Conservation (phyloP, 371 early-diverging fungal species). For the Thermomucor indicae-seudaticae region DNA sequence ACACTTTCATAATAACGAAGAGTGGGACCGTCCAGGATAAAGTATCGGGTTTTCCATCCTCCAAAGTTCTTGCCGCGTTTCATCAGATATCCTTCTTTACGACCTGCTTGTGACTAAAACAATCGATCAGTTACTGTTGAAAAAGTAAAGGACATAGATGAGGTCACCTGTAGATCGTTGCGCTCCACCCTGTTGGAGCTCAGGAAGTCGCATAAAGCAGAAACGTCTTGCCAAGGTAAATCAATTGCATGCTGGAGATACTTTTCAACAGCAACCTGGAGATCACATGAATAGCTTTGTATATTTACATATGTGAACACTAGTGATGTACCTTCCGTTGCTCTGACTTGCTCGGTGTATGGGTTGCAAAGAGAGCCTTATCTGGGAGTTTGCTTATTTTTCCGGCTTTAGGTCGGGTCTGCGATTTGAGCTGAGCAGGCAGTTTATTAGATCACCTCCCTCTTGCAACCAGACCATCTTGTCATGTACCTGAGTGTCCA, state of each 20-base stretch:
- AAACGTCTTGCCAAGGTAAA: constrained; percentile 46
- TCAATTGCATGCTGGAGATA: constrained; percentile 62
- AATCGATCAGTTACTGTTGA: neutral
- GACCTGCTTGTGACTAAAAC: constrained; percentile 11
- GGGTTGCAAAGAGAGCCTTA: constrained; percentile 69
- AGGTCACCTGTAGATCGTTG: neutral
- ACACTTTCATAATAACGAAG: constrained; percentile 69
- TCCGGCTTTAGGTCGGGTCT: constrained; percentile 24
- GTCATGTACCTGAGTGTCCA: constrained; percentile 62
- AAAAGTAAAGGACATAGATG: neutral
- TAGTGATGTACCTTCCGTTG: constrained; percentile 31
- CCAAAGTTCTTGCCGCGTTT: constrained; percentile 88
- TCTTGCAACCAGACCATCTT: neutral
- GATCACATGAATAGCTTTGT: neutral
- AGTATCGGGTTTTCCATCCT: constrained; percentile 85
- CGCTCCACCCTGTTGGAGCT: constrained; percentile 52
- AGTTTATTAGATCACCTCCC: neutral
- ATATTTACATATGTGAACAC: neutral
- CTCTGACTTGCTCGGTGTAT: constrained; percentile 64
- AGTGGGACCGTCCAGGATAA: constrained; percentile 54
- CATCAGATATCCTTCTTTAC: constrained; percentile 78
- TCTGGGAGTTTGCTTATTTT: constrained; percentile 70
- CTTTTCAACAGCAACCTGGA: constrained; percentile 60
- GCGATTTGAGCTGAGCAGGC: constrained; percentile 43
- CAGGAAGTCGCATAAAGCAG: constrained; percentile 63